A percentile compares a stretch with the other conserved stretches of the same genome.
These are phyloP conservation scores for Gossypium davidsonii DNA, from an alignment of 441 rosid species.

Conservation along the genomic window DNA sequence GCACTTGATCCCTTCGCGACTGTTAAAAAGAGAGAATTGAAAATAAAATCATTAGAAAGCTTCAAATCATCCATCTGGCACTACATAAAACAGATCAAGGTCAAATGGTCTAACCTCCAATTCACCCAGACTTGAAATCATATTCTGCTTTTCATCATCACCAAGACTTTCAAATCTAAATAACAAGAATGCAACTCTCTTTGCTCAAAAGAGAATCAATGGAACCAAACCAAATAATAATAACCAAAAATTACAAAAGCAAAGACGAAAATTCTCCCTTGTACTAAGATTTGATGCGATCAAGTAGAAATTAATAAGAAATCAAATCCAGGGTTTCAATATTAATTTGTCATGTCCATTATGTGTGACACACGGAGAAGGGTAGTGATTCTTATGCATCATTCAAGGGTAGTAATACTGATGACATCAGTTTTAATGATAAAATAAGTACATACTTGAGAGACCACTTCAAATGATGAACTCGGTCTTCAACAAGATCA, in stretches of 20 bases:
- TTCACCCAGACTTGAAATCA: slow-evolving; percentile 32
- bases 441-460: slow-evolving; percentile 46
- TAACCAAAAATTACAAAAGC: background rate
- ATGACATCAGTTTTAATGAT: background rate
- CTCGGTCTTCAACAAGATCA: slow-evolving; percentile 77
- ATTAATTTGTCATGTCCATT: background rate
- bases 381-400: background rate
- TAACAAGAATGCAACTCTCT: background rate
- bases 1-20: slow-evolving; percentile 46
- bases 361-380: background rate
- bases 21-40: slow-evolving; percentile 18
- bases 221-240: background rate
- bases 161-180: slow-evolving; percentile 51
- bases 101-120: slow-evolving; percentile 47
- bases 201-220: background rate
- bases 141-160: slow-evolving; percentile 40
- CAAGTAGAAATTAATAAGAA: slow-evolving; percentile 1
- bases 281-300: background rate
- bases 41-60: background rate
- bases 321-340: background rate
- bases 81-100: background rate
- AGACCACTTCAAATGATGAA: slow-evolving; percentile 83
- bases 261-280: background rate
- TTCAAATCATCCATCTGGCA: slow-evolving; percentile 5
- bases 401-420: background rate